phyloP scores from a whole-genome alignment of 108 stramenopile species.

The Nitzschia palea region DNA sequence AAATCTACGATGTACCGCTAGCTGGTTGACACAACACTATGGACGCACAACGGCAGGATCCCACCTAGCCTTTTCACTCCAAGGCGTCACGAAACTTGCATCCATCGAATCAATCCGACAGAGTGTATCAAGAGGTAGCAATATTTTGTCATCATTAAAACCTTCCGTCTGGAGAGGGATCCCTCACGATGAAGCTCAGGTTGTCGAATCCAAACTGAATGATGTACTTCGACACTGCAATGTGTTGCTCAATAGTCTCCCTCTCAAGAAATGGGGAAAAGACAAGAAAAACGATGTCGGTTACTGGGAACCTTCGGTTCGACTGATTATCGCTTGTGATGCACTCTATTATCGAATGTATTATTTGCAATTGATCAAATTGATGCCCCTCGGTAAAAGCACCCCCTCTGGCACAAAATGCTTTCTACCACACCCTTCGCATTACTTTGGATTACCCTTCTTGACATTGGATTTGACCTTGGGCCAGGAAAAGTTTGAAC shows the following conservation, averaged over 20 bases:
- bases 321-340: slow-evolving; percentile 44
- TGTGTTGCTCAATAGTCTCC: neutral
- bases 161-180: slow-evolving; percentile 2
- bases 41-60: neutral
- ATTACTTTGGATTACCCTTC: slow-evolving; percentile 24
- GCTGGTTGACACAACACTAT: neutral
- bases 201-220: slow-evolving; percentile 10
- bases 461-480: neutral
- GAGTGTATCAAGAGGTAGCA: neutral
- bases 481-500: neutral
- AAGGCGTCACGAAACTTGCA: too few species aligned
- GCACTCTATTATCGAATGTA: slow-evolving; percentile 46
- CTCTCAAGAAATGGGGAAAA: neutral
- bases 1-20: slow-evolving; percentile 7
- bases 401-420: neutral
- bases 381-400: slow-evolving; percentile 1
- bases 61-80: neutral
- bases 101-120: neutral
- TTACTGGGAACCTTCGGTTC: slow-evolving; percentile 23
- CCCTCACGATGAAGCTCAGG: neutral
- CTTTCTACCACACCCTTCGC: slow-evolving; percentile 38
- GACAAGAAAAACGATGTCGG: neutral
- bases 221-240: slow-evolving; percentile 1
- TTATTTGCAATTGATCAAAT: slow-evolving; percentile 33
- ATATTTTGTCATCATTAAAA: neutral